Percentiles rank a stretch among this genome's conserved stretches.
These are phyloP conservation scores for Puccinia novopanici DNA, from an alignment of 1,284 basidiomycete genomes.

Conservation along the genomic window DNA sequence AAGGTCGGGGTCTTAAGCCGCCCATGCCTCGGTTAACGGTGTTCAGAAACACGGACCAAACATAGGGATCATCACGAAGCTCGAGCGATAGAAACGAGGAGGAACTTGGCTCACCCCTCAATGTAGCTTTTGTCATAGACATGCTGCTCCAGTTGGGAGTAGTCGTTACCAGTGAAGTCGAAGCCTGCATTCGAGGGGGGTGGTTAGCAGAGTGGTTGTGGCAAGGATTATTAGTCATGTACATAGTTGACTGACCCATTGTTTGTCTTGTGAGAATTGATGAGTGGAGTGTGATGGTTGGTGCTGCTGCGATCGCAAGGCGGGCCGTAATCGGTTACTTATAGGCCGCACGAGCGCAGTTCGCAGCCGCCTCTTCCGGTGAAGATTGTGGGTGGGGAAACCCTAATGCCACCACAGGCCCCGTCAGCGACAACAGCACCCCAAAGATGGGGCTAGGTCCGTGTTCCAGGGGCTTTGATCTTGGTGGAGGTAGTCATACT, in stretches of 20 bases:
- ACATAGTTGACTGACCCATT: not conserved
- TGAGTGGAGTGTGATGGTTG: not conserved
- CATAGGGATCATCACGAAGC: conserved; percentile 51
- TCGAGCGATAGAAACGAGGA: conserved; percentile 52
- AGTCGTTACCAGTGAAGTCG: conserved; percentile 39
- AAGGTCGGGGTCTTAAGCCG: conserved; percentile 83
- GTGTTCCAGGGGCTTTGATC: no score
- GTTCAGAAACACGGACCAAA: conserved; percentile 98
- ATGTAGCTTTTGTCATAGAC: conserved; percentile 47
- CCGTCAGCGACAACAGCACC: no score
- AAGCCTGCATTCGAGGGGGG: no score
- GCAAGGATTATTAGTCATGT: not conserved
- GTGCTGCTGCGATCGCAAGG: not conserved
- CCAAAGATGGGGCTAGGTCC: no score
- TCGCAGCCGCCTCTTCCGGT: not conserved
- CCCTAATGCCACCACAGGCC: no score
- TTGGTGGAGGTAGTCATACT: no score
- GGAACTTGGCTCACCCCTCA: conserved; percentile 39
- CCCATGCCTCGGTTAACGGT: conserved; percentile 57
- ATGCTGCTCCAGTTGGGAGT: conserved; percentile 48
- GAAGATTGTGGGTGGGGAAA: not conserved
- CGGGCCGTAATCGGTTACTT: not conserved
- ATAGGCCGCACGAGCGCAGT: not conserved
- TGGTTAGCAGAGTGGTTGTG: not conserved
- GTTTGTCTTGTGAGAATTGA: no score